Evolutionary conservation across 2,329 filamentous ascomycete genomes (phyloP).

Genomic region (Stenocarpella maydis): DNA sequence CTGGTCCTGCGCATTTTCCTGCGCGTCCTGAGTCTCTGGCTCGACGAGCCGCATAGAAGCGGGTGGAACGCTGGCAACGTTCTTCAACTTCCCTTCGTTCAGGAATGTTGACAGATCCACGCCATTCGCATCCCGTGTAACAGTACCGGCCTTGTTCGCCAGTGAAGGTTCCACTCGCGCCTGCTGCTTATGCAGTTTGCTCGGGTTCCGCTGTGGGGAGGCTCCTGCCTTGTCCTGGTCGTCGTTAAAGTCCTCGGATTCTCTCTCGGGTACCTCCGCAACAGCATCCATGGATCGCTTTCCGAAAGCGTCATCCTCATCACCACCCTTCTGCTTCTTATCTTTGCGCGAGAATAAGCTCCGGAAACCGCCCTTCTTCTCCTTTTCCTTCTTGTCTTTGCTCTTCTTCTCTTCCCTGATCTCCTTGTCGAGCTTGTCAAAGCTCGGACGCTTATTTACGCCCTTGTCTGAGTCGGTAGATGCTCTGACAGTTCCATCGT

Average conservation of each 20-base stretch:
- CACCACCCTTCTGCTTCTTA: constrained; percentile 63
- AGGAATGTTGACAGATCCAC: constrained; percentile 53
- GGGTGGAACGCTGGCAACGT: constrained; percentile 64
- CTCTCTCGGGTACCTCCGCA: constrained; percentile 53
- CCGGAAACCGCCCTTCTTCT: constrained; percentile 66
- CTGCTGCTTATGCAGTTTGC: constrained; percentile 76
- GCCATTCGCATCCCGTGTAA: constrained; percentile 42
- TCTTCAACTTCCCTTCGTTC: constrained; percentile 56
- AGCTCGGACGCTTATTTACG: constrained; percentile 67
- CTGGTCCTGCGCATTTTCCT: constrained; percentile 43
- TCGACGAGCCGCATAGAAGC: constrained; percentile 68
- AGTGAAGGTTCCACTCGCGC: constrained; percentile 59
- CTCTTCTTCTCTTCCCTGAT: constrained; percentile 77
- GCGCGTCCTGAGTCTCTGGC: constrained; percentile 53
- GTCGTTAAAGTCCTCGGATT: constrained; percentile 46
- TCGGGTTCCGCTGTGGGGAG: constrained; percentile 63
- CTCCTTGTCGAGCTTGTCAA: constrained; percentile 76
- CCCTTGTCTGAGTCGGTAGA: constrained; percentile 63
- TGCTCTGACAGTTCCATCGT: constrained; percentile 69
- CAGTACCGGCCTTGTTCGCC: constrained; percentile 49
- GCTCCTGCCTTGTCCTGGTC: constrained; percentile 26
- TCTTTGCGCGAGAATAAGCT: constrained; percentile 71
- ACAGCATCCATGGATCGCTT: constrained; percentile 68
- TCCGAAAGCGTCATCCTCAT: constrained; percentile 68
- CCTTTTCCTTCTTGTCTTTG: constrained; percentile 77